A percentile compares a stretch with the other conserved stretches of the same genome.
These are phyloP conservation scores for Penicillium sp. DNA, from an alignment of 2,329 filamentous ascomycete genomes.

Conservation along the genomic window DNA sequence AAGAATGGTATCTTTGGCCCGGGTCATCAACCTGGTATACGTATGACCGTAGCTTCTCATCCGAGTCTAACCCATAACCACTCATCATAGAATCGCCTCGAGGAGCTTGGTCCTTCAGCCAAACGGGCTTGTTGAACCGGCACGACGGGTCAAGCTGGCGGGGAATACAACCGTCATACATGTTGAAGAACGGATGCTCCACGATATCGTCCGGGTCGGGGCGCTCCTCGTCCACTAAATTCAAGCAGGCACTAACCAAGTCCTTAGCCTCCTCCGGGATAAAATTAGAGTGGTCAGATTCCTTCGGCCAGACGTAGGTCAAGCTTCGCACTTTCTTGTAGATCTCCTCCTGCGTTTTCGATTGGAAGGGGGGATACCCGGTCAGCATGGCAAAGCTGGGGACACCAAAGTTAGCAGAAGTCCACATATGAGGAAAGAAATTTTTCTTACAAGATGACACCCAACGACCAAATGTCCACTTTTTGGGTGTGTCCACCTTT, in stretches of 20 bases:
- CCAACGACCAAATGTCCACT: constrained; percentile 97
- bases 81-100: constrained; percentile 50
- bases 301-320: constrained; percentile 55
- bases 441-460: constrained; percentile 83
- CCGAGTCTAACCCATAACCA: constrained; percentile 50
- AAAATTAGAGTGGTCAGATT: constrained; percentile 47
- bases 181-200: constrained; percentile 55
- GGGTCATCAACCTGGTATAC: constrained; percentile 42
- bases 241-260: constrained; percentile 52
- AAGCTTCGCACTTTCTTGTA: constrained; percentile 54
- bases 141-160: constrained; percentile 46
- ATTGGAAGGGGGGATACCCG: constrained; percentile 95
- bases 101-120: constrained; percentile 50
- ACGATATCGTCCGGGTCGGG: constrained; percentile 56
- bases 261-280: constrained; percentile 56
- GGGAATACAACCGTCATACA: constrained; percentile 54
- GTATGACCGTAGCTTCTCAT: constrained; percentile 42
- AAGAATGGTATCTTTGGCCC: constrained; percentile 43
- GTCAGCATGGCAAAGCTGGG: constrained; percentile 90
- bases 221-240: constrained; percentile 52
- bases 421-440: constrained; percentile 18
- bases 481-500: constrained; percentile 96
- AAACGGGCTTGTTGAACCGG: constrained; percentile 45
- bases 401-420: constrained; percentile 13
- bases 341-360: constrained; percentile 60